A percentile compares a stretch with the other conserved stretches of the same genome.
Evolutionary conservation across 306 rosid genomes (phyloP).

Genomic region (Dryas drummondii): DNA sequence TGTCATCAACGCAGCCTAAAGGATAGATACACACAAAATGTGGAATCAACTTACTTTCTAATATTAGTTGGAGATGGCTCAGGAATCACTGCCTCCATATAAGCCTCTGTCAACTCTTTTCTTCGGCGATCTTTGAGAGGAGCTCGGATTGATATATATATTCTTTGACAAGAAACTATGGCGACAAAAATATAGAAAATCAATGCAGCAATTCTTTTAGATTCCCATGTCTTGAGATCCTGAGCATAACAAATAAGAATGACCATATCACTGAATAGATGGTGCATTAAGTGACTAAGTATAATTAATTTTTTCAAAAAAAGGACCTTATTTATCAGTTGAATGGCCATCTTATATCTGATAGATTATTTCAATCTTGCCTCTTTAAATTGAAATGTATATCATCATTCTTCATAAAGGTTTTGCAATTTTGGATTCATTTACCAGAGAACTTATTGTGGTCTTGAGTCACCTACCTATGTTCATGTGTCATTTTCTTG

Average conservation of each 20-base stretch:
- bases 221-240: conserved; percentile 82
- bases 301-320: neutral
- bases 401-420: too few species aligned
- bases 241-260: conserved; percentile 34
- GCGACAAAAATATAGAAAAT: conserved; percentile 54
- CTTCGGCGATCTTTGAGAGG: conserved; percentile 55
- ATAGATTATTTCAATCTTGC: neutral
- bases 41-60: conserved; percentile 49
- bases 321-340: neutral
- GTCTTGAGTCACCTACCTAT: too few species aligned
- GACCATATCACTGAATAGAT: conserved; percentile 21
- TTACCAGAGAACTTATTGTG: too few species aligned
- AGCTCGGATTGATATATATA: conserved; percentile 54
- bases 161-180: conserved; percentile 62
- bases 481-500: too few species aligned
- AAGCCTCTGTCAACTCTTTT: conserved; percentile 79
- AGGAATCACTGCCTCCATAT: conserved; percentile 93
- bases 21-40: neutral
- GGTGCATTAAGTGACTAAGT: neutral
- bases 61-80: conserved; percentile 79
- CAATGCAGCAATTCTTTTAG: conserved; percentile 66
- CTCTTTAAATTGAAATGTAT: conserved; percentile 15
- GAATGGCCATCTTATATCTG: neutral
- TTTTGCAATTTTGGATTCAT: too few species aligned
- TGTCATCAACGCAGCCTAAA: neutral